A percentile compares a stretch with the other conserved stretches of the same genome.
Evolutionary conservation across 164 flowering plant genomes (phyloP).

Genomic region (Magnolia sinica): DNA sequence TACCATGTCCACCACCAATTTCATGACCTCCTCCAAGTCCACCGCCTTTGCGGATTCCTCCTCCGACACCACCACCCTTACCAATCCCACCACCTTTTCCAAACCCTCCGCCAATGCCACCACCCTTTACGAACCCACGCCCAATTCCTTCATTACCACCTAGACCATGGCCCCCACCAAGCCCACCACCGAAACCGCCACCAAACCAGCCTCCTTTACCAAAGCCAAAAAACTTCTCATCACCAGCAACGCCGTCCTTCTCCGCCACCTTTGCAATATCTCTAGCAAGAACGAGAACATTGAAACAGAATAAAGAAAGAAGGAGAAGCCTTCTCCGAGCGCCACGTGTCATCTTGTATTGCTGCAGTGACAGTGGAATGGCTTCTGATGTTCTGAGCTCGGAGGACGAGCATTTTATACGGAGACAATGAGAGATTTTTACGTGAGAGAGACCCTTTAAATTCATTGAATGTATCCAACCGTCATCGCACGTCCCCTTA

Average conservation of each 20-base stretch:
- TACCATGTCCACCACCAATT: conserved; percentile 5
- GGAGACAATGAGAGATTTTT: not conserved
- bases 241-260: not conserved
- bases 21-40: conserved; percentile 8
- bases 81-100: conserved; percentile 12
- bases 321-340: not conserved
- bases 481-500: not conserved
- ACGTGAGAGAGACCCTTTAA: not conserved
- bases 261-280: not conserved
- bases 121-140: not conserved
- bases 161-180: not conserved
- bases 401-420: not conserved
- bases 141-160: not conserved
- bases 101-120: not conserved
- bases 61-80: not conserved
- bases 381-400: not conserved
- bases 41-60: not conserved
- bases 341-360: not conserved
- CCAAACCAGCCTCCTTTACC: not conserved
- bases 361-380: not conserved
- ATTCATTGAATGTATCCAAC: not conserved
- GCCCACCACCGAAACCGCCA: conserved; percentile 4
- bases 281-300: not conserved
- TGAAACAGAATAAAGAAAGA: not conserved
- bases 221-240: conserved; percentile 1